Conservation (phyloP, 2,329 filamentous ascomycete genomes). For the Ophiostoma quercus region DNA sequence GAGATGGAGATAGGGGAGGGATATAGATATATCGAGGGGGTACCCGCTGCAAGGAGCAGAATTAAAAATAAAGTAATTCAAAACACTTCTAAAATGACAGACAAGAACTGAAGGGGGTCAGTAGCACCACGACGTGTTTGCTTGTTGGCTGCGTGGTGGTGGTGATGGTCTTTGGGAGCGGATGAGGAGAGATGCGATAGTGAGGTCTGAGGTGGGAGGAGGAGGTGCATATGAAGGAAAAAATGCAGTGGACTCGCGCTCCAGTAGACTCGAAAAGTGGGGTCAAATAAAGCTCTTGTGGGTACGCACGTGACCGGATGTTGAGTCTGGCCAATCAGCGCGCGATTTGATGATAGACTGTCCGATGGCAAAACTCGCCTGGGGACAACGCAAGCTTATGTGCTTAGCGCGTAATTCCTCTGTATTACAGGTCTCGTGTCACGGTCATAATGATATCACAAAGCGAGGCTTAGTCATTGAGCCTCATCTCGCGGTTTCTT, state of each 20-base stretch:
- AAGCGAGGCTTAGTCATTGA: background rate
- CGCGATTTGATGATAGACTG: too few relatives aligned
- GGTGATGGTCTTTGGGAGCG: slow-evolving; percentile 5
- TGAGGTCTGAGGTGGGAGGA: background rate
- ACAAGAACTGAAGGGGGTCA: slow-evolving; percentile 12
- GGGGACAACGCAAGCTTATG: background rate
- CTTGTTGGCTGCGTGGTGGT: background rate
- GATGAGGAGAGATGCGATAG: slow-evolving; percentile 5
- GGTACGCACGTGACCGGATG: background rate
- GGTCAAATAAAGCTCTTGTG: background rate
- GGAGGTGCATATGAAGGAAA: background rate
- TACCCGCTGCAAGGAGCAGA: slow-evolving; percentile 1
- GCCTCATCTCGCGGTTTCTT: background rate
- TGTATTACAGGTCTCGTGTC: background rate
- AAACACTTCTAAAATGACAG: slow-evolving; percentile 18
- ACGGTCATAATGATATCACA: slow-evolving; percentile 9
- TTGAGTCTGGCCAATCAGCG: background rate
- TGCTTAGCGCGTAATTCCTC: background rate
- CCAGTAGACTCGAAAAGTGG: background rate
- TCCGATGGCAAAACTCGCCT: too few relatives aligned
- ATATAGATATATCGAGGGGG: background rate
- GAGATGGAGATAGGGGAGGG: slow-evolving; percentile 11
- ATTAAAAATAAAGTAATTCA: slow-evolving; percentile 3
- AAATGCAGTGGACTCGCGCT: background rate
- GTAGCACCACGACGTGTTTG: background rate